Evolutionary conservation across 2,329 filamentous ascomycete genomes (phyloP), one percentile per base, ranked within the genome.

Genomic region (Phialemoniopsis sp.): DNA sequence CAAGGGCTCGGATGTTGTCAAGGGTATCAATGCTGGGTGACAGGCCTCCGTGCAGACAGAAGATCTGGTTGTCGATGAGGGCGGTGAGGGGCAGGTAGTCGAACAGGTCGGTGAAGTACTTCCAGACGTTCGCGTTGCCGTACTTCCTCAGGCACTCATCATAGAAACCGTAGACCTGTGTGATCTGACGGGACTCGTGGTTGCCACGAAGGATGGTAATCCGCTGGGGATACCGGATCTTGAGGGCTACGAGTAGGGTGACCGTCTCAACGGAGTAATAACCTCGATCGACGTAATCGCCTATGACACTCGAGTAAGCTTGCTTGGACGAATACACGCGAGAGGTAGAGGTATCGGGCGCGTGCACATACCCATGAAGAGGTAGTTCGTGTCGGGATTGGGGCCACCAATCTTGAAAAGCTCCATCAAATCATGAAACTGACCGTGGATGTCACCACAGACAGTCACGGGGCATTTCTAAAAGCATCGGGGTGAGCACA

Each of bases 231-330:
- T 97, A 96, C 73, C 93, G 85, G 62, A 97, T 95, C 76, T 97
- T 98, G 62, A 97, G 83, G 48, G 88, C 89, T 56, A 97, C 89
- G 54, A 98, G 84, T 42, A 98, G 82, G 14, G 91, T 95, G 52
- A 98, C 90, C 7, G 93, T 97, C 76, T 98, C 93, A 52, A 98
- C 89, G 19, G 90, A 96, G 73, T 97, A 98, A 74, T 96, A 98
- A 48, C 93, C 93, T 73, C 93, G 84, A 66, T 98, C 93, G 58
- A 98, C 93, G 60, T 97, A 98, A 67, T 98, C 93, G 62, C 93
- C 89, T 94, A 45, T 35, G 43, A 35, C 32, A 38, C 7, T 6
- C 13, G 7, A n/a, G 30, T 13, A 16, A 6, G 30, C 30, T 16
- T 5, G 7, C 30, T 8, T 16, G 30, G 13, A 29, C 28, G 28